These are phyloP conservation scores for Peronospora belbahrii DNA, from an alignment of 352 stramenopile species.

Conservation along the genomic window DNA sequence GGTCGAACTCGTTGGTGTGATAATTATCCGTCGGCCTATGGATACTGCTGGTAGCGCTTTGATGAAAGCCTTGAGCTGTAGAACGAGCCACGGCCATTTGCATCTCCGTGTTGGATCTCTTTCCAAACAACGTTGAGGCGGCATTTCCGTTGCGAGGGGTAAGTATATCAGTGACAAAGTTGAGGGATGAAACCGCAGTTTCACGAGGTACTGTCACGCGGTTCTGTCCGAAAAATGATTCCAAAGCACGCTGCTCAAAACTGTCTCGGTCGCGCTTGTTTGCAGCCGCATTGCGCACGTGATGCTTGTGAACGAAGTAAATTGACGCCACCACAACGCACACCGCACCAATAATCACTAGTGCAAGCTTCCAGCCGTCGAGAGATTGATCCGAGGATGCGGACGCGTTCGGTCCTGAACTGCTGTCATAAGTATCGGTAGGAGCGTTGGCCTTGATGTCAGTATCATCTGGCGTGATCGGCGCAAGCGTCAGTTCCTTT, in stretches of 20 bases:
- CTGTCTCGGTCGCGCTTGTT: slow-evolving; percentile 24
- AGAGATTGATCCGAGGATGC: slow-evolving; percentile 18
- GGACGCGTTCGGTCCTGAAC: slow-evolving; percentile 7
- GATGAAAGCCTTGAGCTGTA: slow-evolving; percentile 16
- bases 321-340: slow-evolving; percentile 39
- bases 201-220: slow-evolving; percentile 28
- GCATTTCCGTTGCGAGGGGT: slow-evolving; percentile 32
- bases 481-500: slow-evolving; percentile 27
- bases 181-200: slow-evolving; percentile 12
- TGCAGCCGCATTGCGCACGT: slow-evolving; percentile 21
- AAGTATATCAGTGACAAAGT: slow-evolving; percentile 25
- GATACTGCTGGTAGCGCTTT: slow-evolving; percentile 8
- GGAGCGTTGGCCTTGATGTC: slow-evolving; percentile 1
- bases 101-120: slow-evolving; percentile 3
- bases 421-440: background rate
- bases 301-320: slow-evolving; percentile 46
- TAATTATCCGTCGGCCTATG: slow-evolving; percentile 24
- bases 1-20: slow-evolving; percentile 20
- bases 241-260: slow-evolving; percentile 37
- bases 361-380: slow-evolving; percentile 28
- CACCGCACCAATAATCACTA: slow-evolving; percentile 43
- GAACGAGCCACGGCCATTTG: slow-evolving; percentile 14
- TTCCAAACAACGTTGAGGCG: slow-evolving; percentile 17
- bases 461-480: slow-evolving; percentile 21
- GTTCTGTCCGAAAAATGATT: slow-evolving; percentile 49